phyloP scores from a whole-genome alignment of 2,329 filamentous ascomycete genomes.

The Colletotrichum sp. region DNA sequence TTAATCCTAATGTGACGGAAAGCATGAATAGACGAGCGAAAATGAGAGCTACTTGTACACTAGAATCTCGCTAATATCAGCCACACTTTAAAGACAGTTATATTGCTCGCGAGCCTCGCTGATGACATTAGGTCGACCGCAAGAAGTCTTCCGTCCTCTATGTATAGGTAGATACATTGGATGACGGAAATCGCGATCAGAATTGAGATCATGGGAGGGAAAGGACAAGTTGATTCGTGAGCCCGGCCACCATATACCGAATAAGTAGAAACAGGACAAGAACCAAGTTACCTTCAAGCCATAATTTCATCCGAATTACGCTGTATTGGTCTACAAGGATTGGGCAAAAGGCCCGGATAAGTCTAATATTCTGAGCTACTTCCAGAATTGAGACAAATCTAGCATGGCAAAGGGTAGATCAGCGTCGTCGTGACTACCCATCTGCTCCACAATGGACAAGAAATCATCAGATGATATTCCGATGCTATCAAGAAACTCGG shows the following conservation, averaged over 20 bases:
- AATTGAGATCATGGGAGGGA: too few relatives aligned
- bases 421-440: slow-evolving; percentile 19
- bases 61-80: neutral
- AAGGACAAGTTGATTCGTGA: too few relatives aligned
- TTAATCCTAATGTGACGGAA: neutral
- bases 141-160: too few relatives aligned
- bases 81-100: neutral
- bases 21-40: neutral
- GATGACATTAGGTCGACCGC: neutral
- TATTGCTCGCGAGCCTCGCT: neutral
- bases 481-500: slow-evolving; percentile 38
- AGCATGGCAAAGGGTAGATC: neutral
- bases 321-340: neutral
- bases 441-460: slow-evolving; percentile 39
- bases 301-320: neutral
- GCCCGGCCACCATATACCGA: neutral
- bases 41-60: neutral
- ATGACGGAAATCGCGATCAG: neutral
- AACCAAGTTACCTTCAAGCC: neutral
- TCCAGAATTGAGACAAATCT: neutral
- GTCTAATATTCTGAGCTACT: neutral
- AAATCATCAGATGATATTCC: slow-evolving; percentile 45
- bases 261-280: neutral
- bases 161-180: neutral
- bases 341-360: neutral